A percentile compares a stretch with the other conserved stretches of the same genome.
Evolutionary conservation across 345 rosid genomes (phyloP).

Genomic region (Hypericum perforatum): DNA sequence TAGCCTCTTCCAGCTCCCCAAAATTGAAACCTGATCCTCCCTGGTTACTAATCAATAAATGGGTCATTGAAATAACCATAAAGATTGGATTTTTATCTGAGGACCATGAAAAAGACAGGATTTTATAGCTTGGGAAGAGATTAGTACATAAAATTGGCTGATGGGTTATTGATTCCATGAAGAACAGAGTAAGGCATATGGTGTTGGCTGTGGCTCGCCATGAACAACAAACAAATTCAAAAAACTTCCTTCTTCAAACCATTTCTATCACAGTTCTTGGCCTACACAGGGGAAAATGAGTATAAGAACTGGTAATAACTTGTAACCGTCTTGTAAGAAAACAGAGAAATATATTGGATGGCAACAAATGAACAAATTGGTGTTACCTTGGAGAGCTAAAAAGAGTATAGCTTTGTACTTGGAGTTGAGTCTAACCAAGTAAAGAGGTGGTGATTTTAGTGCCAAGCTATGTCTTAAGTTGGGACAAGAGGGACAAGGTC

Average conservation of each 20-base stretch:
- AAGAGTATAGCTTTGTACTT: conserved; percentile 7
- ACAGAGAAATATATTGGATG: conserved; percentile 17
- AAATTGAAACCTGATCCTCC: conserved; percentile 80
- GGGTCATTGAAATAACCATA: neutral
- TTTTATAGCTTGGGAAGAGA: neutral
- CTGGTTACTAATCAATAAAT: conserved; percentile 41
- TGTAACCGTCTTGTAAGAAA: conserved; percentile 5
- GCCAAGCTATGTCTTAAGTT: conserved; percentile 32
- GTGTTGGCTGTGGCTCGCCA: conserved; percentile 58
- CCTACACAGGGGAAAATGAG: conserved; percentile 14
- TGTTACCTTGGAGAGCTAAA: conserved; percentile 21
- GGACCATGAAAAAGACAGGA: neutral
- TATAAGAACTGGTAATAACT: neutral
- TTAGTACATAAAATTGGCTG: conserved; percentile 52
- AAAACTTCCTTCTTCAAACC: conserved; percentile 10
- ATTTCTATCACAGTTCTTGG: conserved; percentile 21
- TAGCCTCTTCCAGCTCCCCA: conserved; percentile 98
- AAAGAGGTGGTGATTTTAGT: conserved; percentile 14
- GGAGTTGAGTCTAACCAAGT: conserved; percentile 13
- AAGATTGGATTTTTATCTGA: neutral
- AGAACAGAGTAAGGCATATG: conserved; percentile 58
- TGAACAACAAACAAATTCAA: conserved; percentile 20
- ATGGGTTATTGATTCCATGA: conserved; percentile 61
- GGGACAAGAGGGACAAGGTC: conserved; percentile 44
- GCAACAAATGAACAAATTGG: conserved; percentile 5